Conservation (phyloP, 2,329 filamentous ascomycete genomes). For the Arthrobotrys iridis region DNA sequence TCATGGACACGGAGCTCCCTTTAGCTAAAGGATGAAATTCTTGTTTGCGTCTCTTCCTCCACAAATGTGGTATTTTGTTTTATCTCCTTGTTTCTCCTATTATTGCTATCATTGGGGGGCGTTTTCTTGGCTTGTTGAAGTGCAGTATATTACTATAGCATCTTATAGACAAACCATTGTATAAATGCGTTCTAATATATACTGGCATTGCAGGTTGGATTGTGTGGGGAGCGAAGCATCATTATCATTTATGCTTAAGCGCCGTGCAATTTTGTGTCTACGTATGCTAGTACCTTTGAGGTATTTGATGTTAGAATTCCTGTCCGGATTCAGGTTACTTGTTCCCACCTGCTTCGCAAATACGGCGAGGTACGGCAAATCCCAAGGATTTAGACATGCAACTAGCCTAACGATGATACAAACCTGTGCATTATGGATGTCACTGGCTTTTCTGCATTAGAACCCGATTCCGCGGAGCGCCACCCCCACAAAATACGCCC, state of each 20-base stretch:
- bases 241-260: background rate
- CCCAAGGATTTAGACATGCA: no score
- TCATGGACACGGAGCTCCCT: constrained; percentile 11
- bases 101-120: constrained; percentile 11
- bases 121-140: constrained; percentile 15
- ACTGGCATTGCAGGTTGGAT: constrained; percentile 6
- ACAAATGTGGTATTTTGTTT: background rate
- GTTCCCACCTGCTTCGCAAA: no score
- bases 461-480: constrained; percentile 37
- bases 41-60: background rate
- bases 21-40: background rate
- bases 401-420: no score
- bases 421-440: constrained; percentile 13
- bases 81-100: background rate
- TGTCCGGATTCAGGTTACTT: background rate
- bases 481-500: constrained; percentile 1
- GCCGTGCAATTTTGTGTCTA: background rate
- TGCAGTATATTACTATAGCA: constrained; percentile 6
- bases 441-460: constrained; percentile 30
- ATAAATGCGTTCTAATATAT: constrained; percentile 16
- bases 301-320: no score
- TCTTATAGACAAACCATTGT: constrained; percentile 15
- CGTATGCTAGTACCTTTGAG: background rate
- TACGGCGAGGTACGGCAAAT: no score
- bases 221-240: constrained; percentile 17